A percentile compares a stretch with the other conserved stretches of the same genome.
Conservation (phyloP, 176 grass and related monocot species). For the Musa acuminata region DNA sequence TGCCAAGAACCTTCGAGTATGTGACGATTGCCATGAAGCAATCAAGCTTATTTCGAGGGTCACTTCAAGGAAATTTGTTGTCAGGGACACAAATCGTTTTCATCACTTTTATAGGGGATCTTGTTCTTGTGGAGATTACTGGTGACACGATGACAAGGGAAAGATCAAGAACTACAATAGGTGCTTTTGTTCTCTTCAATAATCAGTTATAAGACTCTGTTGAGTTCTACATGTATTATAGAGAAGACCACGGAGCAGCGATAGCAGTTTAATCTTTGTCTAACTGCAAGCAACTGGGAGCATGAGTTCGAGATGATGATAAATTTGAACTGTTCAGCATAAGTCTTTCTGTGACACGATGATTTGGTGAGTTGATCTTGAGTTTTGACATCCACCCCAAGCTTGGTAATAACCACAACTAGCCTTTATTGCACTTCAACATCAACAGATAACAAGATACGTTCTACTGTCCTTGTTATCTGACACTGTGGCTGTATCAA, state of each 20-base stretch:
- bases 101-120: slow-evolving; percentile 13
- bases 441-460: too few relatives aligned
- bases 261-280: not conserved
- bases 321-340: too few relatives aligned
- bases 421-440: too few relatives aligned
- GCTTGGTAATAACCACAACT: too few relatives aligned
- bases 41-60: slow-evolving; percentile 14
- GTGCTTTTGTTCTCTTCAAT: not conserved
- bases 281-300: not conserved
- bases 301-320: not conserved
- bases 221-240: not conserved
- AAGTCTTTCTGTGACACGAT: not conserved
- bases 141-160: not conserved
- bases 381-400: not conserved
- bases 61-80: slow-evolving; percentile 3
- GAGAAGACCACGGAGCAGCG: not conserved
- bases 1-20: slow-evolving; percentile 18
- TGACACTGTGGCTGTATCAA: too few relatives aligned
- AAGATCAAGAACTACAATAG: not conserved
- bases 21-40: slow-evolving; percentile 8
- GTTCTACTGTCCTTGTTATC: too few relatives aligned
- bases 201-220: not conserved
- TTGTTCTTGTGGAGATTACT: slow-evolving; percentile 19
- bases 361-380: not conserved
- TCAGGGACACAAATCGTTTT: slow-evolving; percentile 15